A percentile compares a stretch with the other conserved stretches of the same genome.
Evolutionary conservation across 1,139 yeast species (phyloP).

Genomic region (Lodderomyces beijingensis): DNA sequence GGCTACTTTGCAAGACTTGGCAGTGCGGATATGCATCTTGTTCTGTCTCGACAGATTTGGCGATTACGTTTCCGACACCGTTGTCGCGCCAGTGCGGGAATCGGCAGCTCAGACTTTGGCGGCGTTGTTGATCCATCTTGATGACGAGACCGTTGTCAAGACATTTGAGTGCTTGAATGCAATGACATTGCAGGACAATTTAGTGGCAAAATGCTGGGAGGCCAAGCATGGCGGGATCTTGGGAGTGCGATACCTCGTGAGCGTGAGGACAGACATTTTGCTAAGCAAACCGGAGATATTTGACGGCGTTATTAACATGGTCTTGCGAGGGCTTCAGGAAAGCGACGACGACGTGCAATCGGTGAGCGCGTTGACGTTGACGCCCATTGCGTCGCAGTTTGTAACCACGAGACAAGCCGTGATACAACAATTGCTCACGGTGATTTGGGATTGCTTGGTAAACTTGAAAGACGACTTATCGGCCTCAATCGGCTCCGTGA

Average conservation of each 20-base stretch:
- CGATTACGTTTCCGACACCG: slow-evolving; percentile 95
- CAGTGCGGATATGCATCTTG: slow-evolving; percentile 79
- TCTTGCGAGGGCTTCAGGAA: slow-evolving; percentile 77
- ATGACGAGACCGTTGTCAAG: slow-evolving; percentile 47
- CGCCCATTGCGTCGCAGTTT: slow-evolving; percentile 86
- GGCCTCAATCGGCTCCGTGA: slow-evolving; percentile 92
- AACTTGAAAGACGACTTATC: slow-evolving; percentile 87
- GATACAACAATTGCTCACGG: slow-evolving; percentile 63
- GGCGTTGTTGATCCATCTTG: slow-evolving; percentile 72
- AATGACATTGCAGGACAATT: slow-evolving; percentile 64
- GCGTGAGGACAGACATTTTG: slow-evolving; percentile 79
- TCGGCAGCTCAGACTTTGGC: slow-evolving; percentile 95
- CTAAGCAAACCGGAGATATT: slow-evolving; percentile 54
- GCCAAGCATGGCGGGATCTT: slow-evolving; percentile 98
- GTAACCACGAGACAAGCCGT: slow-evolving; percentile 59
- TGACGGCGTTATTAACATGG: slow-evolving; percentile 77
- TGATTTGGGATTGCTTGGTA: slow-evolving; percentile 84
- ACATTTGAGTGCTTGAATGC: slow-evolving; percentile 66
- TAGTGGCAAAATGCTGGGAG: slow-evolving; percentile 69
- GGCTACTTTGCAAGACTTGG: slow-evolving; percentile 78
- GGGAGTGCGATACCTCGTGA: slow-evolving; percentile 87
- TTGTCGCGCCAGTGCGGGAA: slow-evolving; percentile 97
- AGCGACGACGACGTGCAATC: slow-evolving; percentile 96
- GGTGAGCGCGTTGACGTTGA: slow-evolving; percentile 88
- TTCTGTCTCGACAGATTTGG: slow-evolving; percentile 95